phyloP scores from a whole-genome alignment of 495 filamentous ascomycete genomes.

The Neurospora hispaniola region DNA sequence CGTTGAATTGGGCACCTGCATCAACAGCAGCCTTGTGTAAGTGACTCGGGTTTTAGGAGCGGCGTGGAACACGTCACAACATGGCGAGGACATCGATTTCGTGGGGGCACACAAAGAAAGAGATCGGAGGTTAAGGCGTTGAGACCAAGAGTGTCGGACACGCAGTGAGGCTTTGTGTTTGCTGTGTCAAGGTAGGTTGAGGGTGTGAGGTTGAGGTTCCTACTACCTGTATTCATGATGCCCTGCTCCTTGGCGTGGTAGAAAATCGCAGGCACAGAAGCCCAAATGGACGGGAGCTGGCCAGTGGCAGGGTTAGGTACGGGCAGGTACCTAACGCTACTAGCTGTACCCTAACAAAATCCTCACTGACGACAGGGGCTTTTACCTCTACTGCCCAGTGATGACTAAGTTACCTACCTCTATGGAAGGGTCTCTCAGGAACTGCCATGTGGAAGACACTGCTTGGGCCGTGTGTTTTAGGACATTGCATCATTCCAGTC shows the following conservation, averaged over 20 bases:
- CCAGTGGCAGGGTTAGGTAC: background rate
- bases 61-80: background rate
- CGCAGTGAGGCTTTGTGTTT: background rate
- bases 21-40: background rate
- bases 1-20: background rate
- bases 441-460: background rate
- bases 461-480: background rate
- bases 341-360: background rate
- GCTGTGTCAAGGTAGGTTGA: background rate
- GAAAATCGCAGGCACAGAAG: background rate
- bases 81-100: background rate
- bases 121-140: background rate
- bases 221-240: background rate
- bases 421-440: background rate
- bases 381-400: background rate
- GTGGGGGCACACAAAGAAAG: background rate
- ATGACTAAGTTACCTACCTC: background rate
- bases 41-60: background rate
- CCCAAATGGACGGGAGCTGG: background rate
- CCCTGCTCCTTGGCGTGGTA: background rate
- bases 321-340: background rate
- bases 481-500: background rate
- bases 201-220: background rate
- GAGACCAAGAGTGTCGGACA: background rate
- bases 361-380: background rate